Conservation (phyloP, 2,329 filamentous ascomycete genomes). For the Knoxdaviesia capensis region DNA sequence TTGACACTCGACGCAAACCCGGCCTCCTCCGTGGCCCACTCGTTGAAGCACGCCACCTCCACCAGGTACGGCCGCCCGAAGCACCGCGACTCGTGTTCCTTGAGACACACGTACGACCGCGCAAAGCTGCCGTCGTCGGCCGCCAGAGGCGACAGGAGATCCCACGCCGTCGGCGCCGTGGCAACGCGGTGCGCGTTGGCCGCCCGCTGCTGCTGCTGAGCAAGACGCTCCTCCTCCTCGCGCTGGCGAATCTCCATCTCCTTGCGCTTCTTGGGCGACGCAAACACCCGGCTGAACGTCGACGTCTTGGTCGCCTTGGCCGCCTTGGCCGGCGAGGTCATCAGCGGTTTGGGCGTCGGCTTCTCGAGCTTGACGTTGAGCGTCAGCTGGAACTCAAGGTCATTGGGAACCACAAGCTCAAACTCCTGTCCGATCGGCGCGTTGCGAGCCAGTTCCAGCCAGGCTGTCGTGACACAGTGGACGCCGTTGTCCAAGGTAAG, state of each 20-base stretch:
- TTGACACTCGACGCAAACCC: constrained; percentile 69
- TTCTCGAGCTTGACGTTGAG: constrained; percentile 88
- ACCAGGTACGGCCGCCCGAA: constrained; percentile 76
- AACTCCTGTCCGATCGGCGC: constrained; percentile 97
- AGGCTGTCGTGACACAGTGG: constrained; percentile 91
- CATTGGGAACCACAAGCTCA: constrained; percentile 87
- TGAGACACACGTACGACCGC: constrained; percentile 80
- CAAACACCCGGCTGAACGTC: constrained; percentile 79
- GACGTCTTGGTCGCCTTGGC: constrained; percentile 56
- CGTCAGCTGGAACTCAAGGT: constrained; percentile 96
- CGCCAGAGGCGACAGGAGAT: constrained; percentile 68
- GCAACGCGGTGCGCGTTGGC: constrained; percentile 41
- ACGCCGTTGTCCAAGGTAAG: constrained; percentile 95
- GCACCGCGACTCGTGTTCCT: constrained; percentile 74
- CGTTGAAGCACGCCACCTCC: constrained; percentile 91
- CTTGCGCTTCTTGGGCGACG: constrained; percentile 90
- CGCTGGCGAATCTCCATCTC: constrained; percentile 72
- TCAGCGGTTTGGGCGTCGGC: constrained; percentile 38
- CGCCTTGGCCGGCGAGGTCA: constrained; percentile 28
- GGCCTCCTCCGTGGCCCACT: constrained; percentile 85
- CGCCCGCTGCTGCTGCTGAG: constrained; percentile 42
- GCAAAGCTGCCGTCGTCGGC: constrained; percentile 88
- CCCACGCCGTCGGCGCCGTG: constrained; percentile 56
- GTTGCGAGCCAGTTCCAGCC: constrained; percentile 78
- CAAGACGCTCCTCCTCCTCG: constrained; percentile 60